Conservation (phyloP, 2,329 filamentous ascomycete genomes). For the Lizonia empirigonia region DNA sequence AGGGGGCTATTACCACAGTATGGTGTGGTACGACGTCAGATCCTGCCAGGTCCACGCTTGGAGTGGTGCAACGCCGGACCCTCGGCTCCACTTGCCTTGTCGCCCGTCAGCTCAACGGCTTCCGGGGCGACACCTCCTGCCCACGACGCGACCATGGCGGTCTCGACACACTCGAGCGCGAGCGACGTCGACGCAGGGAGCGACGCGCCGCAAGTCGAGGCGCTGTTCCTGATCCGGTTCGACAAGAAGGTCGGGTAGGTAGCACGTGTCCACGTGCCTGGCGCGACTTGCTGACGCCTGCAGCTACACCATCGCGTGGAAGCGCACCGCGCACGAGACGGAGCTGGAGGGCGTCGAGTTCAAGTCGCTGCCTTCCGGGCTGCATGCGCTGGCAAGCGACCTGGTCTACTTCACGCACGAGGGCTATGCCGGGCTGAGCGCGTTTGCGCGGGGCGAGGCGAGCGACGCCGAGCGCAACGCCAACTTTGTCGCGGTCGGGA, state of each 20-base stretch:
- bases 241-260: slow-evolving; percentile 85
- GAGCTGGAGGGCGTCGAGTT: slow-evolving; percentile 88
- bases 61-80: too few relatives aligned
- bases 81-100: slow-evolving; percentile 16
- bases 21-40: too few relatives aligned
- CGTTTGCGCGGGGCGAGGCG: slow-evolving; percentile 84
- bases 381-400: slow-evolving; percentile 87
- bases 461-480: slow-evolving; percentile 82
- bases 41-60: too few relatives aligned
- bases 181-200: slow-evolving; percentile 30
- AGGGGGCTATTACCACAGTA: too few relatives aligned
- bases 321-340: slow-evolving; percentile 71
- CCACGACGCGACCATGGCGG: slow-evolving; percentile 29
- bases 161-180: slow-evolving; percentile 40
- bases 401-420: slow-evolving; percentile 91
- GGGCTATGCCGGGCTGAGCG: slow-evolving; percentile 83
- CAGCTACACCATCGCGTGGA: slow-evolving; percentile 86
- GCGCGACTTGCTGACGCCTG: slow-evolving; percentile 5
- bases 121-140: slow-evolving; percentile 2
- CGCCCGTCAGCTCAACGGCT: slow-evolving; percentile 3
- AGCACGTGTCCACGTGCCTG: slow-evolving; percentile 2
- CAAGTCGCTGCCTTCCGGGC: slow-evolving; percentile 90
- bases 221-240: slow-evolving; percentile 87
- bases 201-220: slow-evolving; percentile 56
- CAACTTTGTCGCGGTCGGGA: slow-evolving; percentile 88